Base-by-base conservation (phyloP, 2,329 filamentous ascomycete genomes). In the Chaetomium sp. region DNA sequence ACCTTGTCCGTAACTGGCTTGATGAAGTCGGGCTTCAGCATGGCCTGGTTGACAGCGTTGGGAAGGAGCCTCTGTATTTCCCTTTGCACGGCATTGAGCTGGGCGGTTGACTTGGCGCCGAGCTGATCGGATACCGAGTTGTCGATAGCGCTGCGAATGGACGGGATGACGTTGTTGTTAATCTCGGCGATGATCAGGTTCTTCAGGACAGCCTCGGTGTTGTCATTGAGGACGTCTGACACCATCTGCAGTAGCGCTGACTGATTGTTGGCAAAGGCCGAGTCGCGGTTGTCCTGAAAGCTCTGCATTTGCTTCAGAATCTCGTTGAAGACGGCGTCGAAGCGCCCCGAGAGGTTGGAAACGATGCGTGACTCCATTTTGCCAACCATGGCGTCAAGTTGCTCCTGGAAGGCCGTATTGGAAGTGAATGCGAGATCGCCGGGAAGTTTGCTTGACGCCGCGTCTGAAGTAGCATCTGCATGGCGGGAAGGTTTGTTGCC, bases 171-270 rank as follows among this genome's bases (percentile, higher is more conserved):
- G 16, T 87, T 83, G 62, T 87, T 83, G 67, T 91, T 85, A 69
- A 97, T 91, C 75, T 90, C 90, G 56, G 87, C 84, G 55, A 87
- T 85, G 58, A 97, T 88, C 70, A 96, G 91, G 66, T 87, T 88
- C 66, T 87, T 83, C 45, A 97, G 83, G 25, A 91, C 91, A 72
- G 90, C 88, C 76, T 88, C 83, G 23, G 85, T 87, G 73, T 87
- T 88, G 66, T 84, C 81, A 68, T 85, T 87, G 56, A 90, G 79
- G 38, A 87, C 85, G 38, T 84, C 79, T 4, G 84, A 86, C 45
- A 87, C 84, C 74, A 85, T 81, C 67, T 85, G 82, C 50, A 87
- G 78, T 21, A 87, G 76, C 53, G 80, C 78, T 49, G 83, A 80
- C 56, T 96, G 93, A 57, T 91, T 87, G 67, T 85, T 84, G 62